These are phyloP conservation scores for Dactylellina parvicollis DNA, from an alignment of 2,329 filamentous ascomycete species.

Conservation along the genomic window DNA sequence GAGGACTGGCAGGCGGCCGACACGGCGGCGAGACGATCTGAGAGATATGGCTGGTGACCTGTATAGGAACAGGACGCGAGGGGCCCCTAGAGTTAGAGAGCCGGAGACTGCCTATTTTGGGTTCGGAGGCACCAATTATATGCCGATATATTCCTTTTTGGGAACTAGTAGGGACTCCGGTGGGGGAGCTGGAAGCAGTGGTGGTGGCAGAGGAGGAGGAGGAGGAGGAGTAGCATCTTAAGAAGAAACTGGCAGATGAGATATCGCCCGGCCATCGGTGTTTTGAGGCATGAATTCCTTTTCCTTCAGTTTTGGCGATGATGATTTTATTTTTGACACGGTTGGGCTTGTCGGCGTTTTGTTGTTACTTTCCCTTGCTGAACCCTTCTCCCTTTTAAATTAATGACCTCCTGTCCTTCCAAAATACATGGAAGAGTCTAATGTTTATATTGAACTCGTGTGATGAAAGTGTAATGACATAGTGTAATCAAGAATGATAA, in stretches of 20 bases:
- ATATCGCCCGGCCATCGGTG: not conserved
- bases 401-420: too few relatives aligned
- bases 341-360: not conserved
- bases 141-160: constrained; percentile 41
- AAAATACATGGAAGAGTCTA: too few relatives aligned
- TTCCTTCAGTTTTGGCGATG: not conserved
- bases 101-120: constrained; percentile 35
- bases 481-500: too few relatives aligned
- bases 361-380: too few relatives aligned
- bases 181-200: not conserved
- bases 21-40: constrained; percentile 45
- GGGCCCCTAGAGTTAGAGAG: not conserved
- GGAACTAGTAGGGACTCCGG: constrained; percentile 2
- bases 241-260: too few relatives aligned
- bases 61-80: constrained; percentile 29
- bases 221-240: not conserved
- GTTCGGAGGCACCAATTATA: constrained; percentile 41
- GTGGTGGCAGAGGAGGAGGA: not conserved
- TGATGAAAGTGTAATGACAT: too few relatives aligned
- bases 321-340: not conserved
- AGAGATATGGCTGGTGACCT: constrained; percentile 51
- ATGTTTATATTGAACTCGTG: too few relatives aligned
- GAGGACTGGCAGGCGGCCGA: constrained; percentile 35
- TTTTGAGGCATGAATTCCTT: not conserved
- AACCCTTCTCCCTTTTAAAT: too few relatives aligned